Conservation (phyloP, 2,329 filamentous ascomycete species). For the Beauveria varroae region DNA sequence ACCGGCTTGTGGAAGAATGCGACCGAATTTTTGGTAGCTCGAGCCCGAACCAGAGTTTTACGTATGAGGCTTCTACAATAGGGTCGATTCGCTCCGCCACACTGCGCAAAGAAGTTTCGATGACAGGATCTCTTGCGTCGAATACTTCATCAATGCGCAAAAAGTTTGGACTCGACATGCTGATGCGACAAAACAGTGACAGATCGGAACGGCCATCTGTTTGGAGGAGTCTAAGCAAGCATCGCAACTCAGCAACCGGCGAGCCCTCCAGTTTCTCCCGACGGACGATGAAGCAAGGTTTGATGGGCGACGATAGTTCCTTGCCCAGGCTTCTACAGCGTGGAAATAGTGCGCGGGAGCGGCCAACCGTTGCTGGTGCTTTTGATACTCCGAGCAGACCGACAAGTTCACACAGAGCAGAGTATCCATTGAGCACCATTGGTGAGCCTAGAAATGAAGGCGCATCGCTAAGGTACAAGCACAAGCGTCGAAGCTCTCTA, state of each 20-base stretch:
- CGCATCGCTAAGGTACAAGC: constrained; percentile 42
- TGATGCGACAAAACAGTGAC: constrained; percentile 70
- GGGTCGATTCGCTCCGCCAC: constrained; percentile 52
- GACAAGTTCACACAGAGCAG: constrained; percentile 48
- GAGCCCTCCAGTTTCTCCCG: constrained; percentile 60
- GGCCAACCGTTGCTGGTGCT: constrained; percentile 53
- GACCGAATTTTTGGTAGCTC: constrained; percentile 76
- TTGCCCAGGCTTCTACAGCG: constrained; percentile 28
- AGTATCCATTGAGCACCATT: constrained; percentile 51
- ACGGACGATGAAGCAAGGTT: constrained; percentile 59
- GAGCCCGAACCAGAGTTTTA: constrained; percentile 33
- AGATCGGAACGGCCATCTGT: constrained; percentile 67
- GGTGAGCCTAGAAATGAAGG: constrained; percentile 46
- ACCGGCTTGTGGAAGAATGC: constrained; percentile 82
- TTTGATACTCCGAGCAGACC: constrained; percentile 54
- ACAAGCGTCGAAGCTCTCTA: constrained; percentile 83
- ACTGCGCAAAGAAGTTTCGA: constrained; percentile 46
- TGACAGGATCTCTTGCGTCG: constrained; percentile 70
- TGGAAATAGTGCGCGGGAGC: constrained; percentile 50
- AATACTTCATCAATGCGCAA: constrained; percentile 80
- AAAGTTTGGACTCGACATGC: constrained; percentile 71
- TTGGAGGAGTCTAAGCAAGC: constrained; percentile 83
- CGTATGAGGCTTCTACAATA: constrained; percentile 35
- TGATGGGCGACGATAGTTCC: constrained; percentile 66
- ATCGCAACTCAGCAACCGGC: constrained; percentile 52